Evolutionary conservation across 192 early-diverging fungal genomes (phyloP).

Genomic region (Coemansia sp.): DNA sequence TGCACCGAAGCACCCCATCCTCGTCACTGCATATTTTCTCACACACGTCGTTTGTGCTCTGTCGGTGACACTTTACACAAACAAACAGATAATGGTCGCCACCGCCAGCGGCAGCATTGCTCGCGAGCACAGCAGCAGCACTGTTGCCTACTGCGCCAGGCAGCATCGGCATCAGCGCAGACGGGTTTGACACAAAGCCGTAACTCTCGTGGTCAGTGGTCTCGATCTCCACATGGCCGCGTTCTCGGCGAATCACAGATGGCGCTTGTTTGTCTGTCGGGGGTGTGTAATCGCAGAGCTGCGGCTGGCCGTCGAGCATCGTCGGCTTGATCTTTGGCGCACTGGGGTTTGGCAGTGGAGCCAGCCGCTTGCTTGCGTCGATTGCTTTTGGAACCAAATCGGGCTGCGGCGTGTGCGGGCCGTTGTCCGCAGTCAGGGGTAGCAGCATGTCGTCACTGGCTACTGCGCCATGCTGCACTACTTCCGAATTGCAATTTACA

Average conservation of each 20-base stretch:
- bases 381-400: conserved; percentile 18
- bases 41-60: conserved; percentile 49
- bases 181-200: conserved; percentile 48
- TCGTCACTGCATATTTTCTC: conserved; percentile 56
- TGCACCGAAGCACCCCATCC: conserved; percentile 51
- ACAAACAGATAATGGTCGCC: conserved; percentile 54
- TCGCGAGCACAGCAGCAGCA: neutral
- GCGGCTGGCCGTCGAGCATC: conserved; percentile 38
- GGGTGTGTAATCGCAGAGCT: conserved; percentile 39
- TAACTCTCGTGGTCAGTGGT: conserved; percentile 44
- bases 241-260: conserved; percentile 15
- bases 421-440: conserved; percentile 25
- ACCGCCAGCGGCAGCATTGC: neutral
- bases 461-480: conserved; percentile 17
- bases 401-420: conserved; percentile 17
- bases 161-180: conserved; percentile 21
- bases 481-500: conserved; percentile 14
- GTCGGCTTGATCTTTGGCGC: conserved; percentile 42
- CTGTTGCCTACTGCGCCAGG: neutral
- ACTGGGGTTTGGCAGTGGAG: conserved; percentile 47
- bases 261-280: conserved; percentile 11
- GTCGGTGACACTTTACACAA: conserved; percentile 50
- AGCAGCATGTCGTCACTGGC: conserved; percentile 35
- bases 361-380: conserved; percentile 28
- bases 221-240: conserved; percentile 47